phyloP scores from a whole-genome alignment of 2,329 filamentous ascomycete species.

The Lachnellula suecica region DNA sequence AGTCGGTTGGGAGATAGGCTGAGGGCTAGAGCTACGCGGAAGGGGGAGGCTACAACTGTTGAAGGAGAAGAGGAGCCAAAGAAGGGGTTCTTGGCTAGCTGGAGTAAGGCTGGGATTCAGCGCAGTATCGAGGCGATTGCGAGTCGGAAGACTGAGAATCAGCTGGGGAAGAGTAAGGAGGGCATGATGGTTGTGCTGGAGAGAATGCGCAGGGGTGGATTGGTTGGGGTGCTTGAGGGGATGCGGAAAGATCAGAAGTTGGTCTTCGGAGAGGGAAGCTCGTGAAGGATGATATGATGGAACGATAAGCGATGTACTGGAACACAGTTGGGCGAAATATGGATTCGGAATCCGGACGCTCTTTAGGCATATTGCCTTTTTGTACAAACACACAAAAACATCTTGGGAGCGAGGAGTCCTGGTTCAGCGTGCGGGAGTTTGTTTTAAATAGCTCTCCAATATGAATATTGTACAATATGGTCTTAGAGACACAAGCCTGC shows the following conservation, averaged over 20 bases:
- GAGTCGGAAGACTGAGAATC: slow-evolving; percentile 73
- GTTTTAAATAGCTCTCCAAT: slow-evolving; percentile 20
- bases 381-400: slow-evolving; percentile 22
- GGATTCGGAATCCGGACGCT: slow-evolving; percentile 3
- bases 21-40: slow-evolving; percentile 36
- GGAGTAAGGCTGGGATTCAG: slow-evolving; percentile 72
- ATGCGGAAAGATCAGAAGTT: slow-evolving; percentile 59
- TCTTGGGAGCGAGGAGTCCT: slow-evolving; percentile 29
- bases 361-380: slow-evolving; percentile 12
- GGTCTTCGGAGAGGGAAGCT: slow-evolving; percentile 15
- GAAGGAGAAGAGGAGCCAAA: slow-evolving; percentile 45
- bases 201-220: slow-evolving; percentile 62
- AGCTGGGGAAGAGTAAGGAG: slow-evolving; percentile 77
- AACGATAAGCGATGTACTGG: slow-evolving; percentile 2
- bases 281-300: slow-evolving; percentile 13
- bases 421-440: slow-evolving; percentile 17
- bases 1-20: slow-evolving; percentile 68
- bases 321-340: slow-evolving; percentile 3
- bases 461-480: slow-evolving; percentile 8
- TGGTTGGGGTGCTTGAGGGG: slow-evolving; percentile 69
- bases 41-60: slow-evolving; percentile 37
- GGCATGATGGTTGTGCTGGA: slow-evolving; percentile 83
- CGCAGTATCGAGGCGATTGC: slow-evolving; percentile 78
- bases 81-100: slow-evolving; percentile 52
- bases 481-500: too few species aligned